Conservation (phyloP, 768 basidiomycete genomes). For the Rhodotorula toruloides region DNA sequence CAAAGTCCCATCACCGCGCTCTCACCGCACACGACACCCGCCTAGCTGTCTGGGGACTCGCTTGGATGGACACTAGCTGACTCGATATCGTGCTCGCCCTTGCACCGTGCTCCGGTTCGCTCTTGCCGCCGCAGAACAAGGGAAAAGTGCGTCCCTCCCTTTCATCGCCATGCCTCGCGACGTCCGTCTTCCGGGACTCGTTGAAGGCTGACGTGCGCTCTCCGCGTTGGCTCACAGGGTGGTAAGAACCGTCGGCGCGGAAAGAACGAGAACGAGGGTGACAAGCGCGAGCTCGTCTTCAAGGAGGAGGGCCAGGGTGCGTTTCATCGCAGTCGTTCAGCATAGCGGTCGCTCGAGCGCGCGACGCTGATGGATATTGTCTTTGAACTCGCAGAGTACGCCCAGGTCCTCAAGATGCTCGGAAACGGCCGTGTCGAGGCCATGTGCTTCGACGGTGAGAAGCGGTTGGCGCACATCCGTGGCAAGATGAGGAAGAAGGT, state of each 20-base stretch:
- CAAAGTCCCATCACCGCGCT: too few species aligned
- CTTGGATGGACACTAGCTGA: background rate
- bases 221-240: constrained; percentile 57
- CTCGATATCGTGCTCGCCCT: background rate
- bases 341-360: background rate
- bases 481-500: constrained; percentile 99
- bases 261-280: constrained; percentile 99
- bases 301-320: constrained; percentile 87
- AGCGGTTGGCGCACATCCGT: constrained; percentile 92
- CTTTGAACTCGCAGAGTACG: constrained; percentile 76
- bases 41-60: too few species aligned
- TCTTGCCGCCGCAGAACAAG: constrained; percentile 15
- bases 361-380: too few species aligned
- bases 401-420: constrained; percentile 96
- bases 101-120: too few species aligned
- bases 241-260: constrained; percentile 99
- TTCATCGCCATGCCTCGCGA: background rate
- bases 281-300: constrained; percentile 98
- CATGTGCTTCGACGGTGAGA: constrained; percentile 96
- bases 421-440: constrained; percentile 96
- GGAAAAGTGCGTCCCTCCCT: constrained; percentile 29
- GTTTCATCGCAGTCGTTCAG: constrained; percentile 23
- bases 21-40: too few species aligned
- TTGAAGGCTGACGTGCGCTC: too few species aligned
- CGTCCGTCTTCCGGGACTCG: background rate